phyloP scores from a whole-genome alignment of 1,284 basidiomycete genomes.

The Athelia sp. region DNA sequence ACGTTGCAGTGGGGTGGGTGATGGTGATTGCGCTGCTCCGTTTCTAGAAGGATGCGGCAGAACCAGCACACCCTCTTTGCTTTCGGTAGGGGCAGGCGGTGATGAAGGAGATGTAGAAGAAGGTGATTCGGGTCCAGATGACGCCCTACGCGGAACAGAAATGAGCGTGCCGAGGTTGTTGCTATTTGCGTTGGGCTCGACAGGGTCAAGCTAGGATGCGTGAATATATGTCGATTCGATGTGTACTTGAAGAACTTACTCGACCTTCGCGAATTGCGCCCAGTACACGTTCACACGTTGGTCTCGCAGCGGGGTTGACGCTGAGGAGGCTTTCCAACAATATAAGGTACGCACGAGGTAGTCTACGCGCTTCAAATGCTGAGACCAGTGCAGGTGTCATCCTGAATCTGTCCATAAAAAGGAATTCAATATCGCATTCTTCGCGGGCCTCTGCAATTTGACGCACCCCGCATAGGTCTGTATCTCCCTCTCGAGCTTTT shows the following conservation, averaged over 20 bases:
- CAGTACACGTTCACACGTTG: slow-evolving; percentile 68
- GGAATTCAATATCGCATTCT: too few species aligned
- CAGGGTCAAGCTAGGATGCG: slow-evolving; percentile 4
- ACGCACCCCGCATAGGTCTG: slow-evolving; percentile 68
- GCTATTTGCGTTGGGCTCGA: background rate
- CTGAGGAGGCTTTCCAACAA: slow-evolving; percentile 71
- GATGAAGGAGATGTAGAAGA: background rate
- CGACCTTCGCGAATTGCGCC: slow-evolving; percentile 60
- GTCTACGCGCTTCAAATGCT: slow-evolving; percentile 59
- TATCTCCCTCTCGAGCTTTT: slow-evolving; percentile 72
- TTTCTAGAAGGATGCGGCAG: background rate
- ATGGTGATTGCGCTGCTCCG: background rate
- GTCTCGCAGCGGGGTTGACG: slow-evolving; percentile 53
- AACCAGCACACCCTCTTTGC: background rate
- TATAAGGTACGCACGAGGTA: slow-evolving; percentile 65
- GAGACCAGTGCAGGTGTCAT: slow-evolving; percentile 42
- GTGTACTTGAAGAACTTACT: slow-evolving; percentile 43
- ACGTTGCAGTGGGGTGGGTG: background rate
- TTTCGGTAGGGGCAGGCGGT: background rate
- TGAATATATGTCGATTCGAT: background rate
- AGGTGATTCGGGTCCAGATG: background rate
- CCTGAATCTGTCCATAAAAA: too few species aligned
- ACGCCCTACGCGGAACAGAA: background rate
- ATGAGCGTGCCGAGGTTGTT: background rate
- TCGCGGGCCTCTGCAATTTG: too few species aligned